Evolutionary conservation across 805 yeast genomes (phyloP).

Genomic region (Zygotorulaspora chibaensis): DNA sequence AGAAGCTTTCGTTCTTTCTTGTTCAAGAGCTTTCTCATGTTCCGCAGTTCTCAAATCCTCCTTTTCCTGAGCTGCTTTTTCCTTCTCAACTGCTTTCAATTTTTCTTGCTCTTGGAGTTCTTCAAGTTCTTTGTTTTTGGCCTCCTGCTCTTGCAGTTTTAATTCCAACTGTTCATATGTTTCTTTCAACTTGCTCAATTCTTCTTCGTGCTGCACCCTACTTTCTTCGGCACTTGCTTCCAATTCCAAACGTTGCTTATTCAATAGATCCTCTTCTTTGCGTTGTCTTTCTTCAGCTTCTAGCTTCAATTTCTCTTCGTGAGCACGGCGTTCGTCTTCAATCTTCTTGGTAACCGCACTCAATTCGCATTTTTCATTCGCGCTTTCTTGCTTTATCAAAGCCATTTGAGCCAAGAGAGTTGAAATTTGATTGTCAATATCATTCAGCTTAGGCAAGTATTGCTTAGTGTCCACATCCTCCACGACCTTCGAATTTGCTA

Average conservation of each 20-base stretch:
- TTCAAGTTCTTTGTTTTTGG: constrained; percentile 1
- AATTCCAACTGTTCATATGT: constrained; percentile 20
- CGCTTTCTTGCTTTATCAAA: constrained; percentile 28
- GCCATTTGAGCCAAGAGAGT: constrained; percentile 20
- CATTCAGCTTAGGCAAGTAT: constrained; percentile 24
- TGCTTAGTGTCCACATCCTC: constrained; percentile 23
- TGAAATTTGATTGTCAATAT: constrained; percentile 25
- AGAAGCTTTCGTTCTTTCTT: background rate
- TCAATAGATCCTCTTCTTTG: constrained; percentile 22
- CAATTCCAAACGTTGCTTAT: constrained; percentile 26
- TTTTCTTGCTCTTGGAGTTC: constrained; percentile 12
- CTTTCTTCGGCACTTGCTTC: constrained; percentile 18
- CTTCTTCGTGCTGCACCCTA: constrained; percentile 21
- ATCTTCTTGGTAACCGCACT: constrained; percentile 27
- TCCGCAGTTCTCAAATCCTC: background rate
- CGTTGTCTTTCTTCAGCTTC: constrained; percentile 27
- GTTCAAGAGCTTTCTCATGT: background rate
- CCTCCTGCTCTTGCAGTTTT: constrained; percentile 13
- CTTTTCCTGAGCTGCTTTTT: constrained; percentile 5
- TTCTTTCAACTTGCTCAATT: constrained; percentile 18
- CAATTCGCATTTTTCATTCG: constrained; percentile 27
- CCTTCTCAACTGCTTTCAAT: constrained; percentile 6
- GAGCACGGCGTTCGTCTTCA: constrained; percentile 26
- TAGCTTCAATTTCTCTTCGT: constrained; percentile 24
- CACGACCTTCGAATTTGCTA: constrained; percentile 14